Evolutionary conservation across 306 rosid species (phyloP).

Genomic region (Senna siamea): DNA sequence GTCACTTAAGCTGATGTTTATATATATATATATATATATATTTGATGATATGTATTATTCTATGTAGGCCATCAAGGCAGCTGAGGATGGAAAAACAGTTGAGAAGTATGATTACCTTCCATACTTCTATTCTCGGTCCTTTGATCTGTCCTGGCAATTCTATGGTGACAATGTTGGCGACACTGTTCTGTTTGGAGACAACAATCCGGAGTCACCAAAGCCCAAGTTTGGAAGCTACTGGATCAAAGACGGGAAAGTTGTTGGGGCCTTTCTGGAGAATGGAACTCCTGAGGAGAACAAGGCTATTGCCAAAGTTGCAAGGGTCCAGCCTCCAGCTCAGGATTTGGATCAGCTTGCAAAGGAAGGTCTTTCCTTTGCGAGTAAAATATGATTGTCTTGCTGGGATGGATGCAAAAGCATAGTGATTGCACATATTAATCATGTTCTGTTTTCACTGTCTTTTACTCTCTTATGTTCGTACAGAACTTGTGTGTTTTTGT

Average conservation of each 20-base stretch:
- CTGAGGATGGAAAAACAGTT: constrained; percentile 66
- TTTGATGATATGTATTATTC: constrained; percentile 27
- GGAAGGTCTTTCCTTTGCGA: constrained; percentile 85
- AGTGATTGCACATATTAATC: constrained; percentile 30
- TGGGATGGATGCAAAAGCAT: constrained; percentile 26
- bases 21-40: background rate
- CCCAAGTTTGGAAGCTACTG: constrained; percentile 93
- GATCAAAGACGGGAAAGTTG: constrained; percentile 86
- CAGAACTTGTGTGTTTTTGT: constrained; percentile 3
- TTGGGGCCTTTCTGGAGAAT: constrained; percentile 81
- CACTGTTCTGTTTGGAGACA: constrained; percentile 86
- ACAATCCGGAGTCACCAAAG: constrained; percentile 59
- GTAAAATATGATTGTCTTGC: constrained; percentile 52
- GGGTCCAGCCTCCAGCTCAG: constrained; percentile 66
- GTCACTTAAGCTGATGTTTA: background rate
- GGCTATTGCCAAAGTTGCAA: constrained; percentile 91
- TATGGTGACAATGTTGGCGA: constrained; percentile 96
- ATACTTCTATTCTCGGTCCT: constrained; percentile 88
- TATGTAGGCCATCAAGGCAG: constrained; percentile 82
- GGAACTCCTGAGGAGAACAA: constrained; percentile 87
- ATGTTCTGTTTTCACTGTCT: constrained; percentile 18
- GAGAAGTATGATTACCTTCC: constrained; percentile 98
- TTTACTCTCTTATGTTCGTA: background rate
- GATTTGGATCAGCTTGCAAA: constrained; percentile 64
- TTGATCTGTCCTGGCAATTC: constrained; percentile 91